A percentile compares a stretch with the other conserved stretches of the same genome.
phyloP scores from a whole-genome alignment of 2,329 filamentous ascomycete genomes.

The Aureobasidium lini region DNA sequence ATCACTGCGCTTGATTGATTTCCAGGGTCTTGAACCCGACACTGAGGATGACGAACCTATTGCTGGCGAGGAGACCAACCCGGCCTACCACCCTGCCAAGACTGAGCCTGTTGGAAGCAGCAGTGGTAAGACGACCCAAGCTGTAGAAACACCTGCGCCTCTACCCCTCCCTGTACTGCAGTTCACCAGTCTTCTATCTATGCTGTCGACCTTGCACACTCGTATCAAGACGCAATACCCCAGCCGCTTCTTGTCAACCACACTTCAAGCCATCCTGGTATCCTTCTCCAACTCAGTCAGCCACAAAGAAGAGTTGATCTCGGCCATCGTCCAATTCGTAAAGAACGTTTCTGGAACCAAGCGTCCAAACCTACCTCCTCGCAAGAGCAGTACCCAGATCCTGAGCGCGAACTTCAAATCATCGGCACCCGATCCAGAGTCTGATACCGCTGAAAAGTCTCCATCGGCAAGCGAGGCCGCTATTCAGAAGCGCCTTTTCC shows the following conservation, averaged over 20 bases:
- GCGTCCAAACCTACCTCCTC: constrained; percentile 55
- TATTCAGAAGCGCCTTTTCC: constrained; percentile 58
- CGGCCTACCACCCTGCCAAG: constrained; percentile 24
- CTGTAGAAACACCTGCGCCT: constrained; percentile 25
- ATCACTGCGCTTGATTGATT: constrained; percentile 55
- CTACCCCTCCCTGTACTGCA: constrained; percentile 41
- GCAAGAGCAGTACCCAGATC: constrained; percentile 40
- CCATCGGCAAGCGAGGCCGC: constrained; percentile 48
- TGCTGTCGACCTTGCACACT: constrained; percentile 65
- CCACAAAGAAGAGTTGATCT: constrained; percentile 57
- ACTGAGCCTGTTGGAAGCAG: constrained; percentile 16
- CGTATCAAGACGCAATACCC: constrained; percentile 71
- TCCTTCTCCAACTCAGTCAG: constrained; percentile 54
- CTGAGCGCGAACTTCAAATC: constrained; percentile 5
- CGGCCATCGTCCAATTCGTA: constrained; percentile 62
- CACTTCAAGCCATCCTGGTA: constrained; percentile 63
- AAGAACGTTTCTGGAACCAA: constrained; percentile 61
- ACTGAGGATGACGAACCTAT: constrained; percentile 37
- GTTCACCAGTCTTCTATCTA: constrained; percentile 62
- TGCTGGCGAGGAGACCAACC: constrained; percentile 16
- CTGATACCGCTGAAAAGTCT: constrained; percentile 33
- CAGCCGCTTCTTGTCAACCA: constrained; percentile 69
- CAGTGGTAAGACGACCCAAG: constrained; percentile 20
- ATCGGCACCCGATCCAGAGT: constrained; percentile 51
- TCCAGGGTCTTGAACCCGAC: constrained; percentile 48